Evolutionary conservation across 2,329 filamentous ascomycete species (phyloP).

Genomic region (Curvularia hawaiiensis): DNA sequence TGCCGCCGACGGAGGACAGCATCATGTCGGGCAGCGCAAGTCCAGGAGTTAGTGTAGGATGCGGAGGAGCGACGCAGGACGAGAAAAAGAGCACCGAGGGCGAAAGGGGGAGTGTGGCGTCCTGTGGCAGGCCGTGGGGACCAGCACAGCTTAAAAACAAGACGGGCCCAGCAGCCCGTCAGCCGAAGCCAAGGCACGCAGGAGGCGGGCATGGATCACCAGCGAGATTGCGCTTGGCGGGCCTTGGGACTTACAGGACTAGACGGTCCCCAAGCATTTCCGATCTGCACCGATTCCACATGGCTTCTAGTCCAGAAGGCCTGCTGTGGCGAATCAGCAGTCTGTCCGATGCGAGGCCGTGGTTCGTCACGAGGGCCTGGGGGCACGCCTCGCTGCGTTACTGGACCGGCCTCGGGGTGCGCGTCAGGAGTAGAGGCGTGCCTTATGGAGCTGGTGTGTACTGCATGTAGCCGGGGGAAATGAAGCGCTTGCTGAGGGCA

Average conservation of each 20-base stretch:
- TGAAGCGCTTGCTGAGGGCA: not conserved
- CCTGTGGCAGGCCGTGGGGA: constrained; percentile 20
- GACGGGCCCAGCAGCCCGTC: constrained; percentile 21
- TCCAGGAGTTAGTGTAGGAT: constrained; percentile 8
- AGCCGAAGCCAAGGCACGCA: constrained; percentile 29
- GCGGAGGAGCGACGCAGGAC: constrained; percentile 17
- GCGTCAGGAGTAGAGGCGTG: not conserved
- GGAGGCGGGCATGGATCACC: constrained; percentile 22
- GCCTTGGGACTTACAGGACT: constrained; percentile 20
- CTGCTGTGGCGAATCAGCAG: constrained; percentile 13
- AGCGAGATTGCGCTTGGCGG: constrained; percentile 35
- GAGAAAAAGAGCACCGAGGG: constrained; percentile 13
- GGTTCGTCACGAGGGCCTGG: constrained; percentile 2
- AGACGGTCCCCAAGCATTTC: constrained; percentile 16
- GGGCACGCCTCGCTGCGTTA: constrained; percentile 3
- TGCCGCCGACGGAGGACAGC: constrained; percentile 38
- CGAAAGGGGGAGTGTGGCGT: constrained; percentile 22
- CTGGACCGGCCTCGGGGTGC: not conserved
- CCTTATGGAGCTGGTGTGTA: not conserved
- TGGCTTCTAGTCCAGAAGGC: constrained; percentile 12
- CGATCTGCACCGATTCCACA: constrained; percentile 17
- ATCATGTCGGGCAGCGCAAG: constrained; percentile 29
- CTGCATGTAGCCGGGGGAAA: not conserved
- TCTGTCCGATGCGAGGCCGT: constrained; percentile 2
- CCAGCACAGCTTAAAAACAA: constrained; percentile 33